Base-by-base conservation (phyloP, 306 rosid genomes). In the Inga laurina region DNA sequence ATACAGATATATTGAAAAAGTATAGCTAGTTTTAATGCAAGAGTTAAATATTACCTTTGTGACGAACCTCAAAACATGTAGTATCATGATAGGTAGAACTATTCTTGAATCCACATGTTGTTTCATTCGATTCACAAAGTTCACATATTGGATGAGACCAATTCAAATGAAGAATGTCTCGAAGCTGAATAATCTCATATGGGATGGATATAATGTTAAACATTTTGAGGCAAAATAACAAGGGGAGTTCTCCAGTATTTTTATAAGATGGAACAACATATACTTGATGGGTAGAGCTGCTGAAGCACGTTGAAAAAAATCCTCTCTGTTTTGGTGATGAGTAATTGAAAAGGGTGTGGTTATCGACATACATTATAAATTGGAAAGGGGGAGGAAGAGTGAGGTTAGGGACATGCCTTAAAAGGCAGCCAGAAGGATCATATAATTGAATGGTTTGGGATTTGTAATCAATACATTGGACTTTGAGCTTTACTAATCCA, bases 311-410 rank as follows among this genome's bases (percentile, higher is more conserved):
- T 59, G 66, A n/a, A 21, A 0, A 2, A 7, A 19, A 21, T 56
- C 11, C 12, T 56, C 43, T 41, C 0, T 37, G 1, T 9, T 1
- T 13, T 0, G 57, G 21, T 1, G 10, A 19, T 75, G 91, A 64
- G 64, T 89, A 90, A 41, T 78, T 86, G 84, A 87, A 79, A 9
- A 88, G 45, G 49, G 79, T 14, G n/a, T 16, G 64, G 51, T 34
- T 21, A 18, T 6, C 0, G 0, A 15, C 34, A 44, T 2, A 7
- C 0, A 2, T 0, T 4, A 0, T 1, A 71, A 66, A 79, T 11
- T 30, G 18, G 71, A 86, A 85, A 18, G 67, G 84, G 35, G 92
- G 80, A 14, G 35, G 10, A 57, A 86, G 16, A 4, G 22, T 13
- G 83, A 84, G 70, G 16, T 64, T 27, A 27, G 30, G 67, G 46